Percentiles rank a stretch among this genome's conserved stretches.
Conservation (phyloP, 139 green algal species). For the Chlorella ohadii region DNA sequence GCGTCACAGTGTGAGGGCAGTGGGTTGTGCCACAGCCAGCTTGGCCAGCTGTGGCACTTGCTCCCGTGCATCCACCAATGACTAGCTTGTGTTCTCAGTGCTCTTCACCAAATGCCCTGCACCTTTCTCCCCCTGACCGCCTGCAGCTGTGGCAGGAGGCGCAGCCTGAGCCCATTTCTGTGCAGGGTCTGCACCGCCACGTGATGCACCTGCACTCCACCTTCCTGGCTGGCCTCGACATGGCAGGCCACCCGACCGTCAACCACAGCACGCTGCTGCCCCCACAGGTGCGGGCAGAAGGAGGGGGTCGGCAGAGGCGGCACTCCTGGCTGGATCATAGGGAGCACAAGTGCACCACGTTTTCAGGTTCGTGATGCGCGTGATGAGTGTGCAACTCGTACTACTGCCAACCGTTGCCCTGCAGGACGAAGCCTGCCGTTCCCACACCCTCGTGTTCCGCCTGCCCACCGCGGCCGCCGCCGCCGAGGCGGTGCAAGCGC, state of each 20-base stretch:
- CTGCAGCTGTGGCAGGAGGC: constrained; percentile 17
- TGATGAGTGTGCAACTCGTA: too few relatives aligned
- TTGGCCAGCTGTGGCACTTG: too few relatives aligned
- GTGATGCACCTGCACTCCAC: constrained; percentile 21
- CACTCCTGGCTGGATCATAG: too few relatives aligned
- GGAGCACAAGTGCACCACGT: too few relatives aligned
- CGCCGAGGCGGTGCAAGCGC: background rate
- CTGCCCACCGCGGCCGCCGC: background rate
- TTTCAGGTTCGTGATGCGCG: too few relatives aligned
- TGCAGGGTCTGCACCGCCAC: constrained; percentile 30
- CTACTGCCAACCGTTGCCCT: too few relatives aligned
- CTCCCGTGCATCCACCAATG: too few relatives aligned
- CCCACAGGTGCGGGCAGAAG: background rate
- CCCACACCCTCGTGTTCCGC: constrained; percentile 31
- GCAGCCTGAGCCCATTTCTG: background rate
- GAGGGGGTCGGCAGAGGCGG: background rate
- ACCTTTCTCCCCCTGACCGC: background rate
- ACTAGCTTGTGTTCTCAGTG: too few relatives aligned
- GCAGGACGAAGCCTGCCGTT: background rate
- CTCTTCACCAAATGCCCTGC: too few relatives aligned
- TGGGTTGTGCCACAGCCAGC: too few relatives aligned
- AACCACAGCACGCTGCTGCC: constrained; percentile 23
- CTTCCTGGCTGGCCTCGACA: constrained; percentile 24
- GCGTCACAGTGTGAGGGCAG: background rate
- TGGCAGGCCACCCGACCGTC: background rate